phyloP scores from a whole-genome alignment of 1,139 yeast species.

The Kurtzmaniella quercitrusa region DNA sequence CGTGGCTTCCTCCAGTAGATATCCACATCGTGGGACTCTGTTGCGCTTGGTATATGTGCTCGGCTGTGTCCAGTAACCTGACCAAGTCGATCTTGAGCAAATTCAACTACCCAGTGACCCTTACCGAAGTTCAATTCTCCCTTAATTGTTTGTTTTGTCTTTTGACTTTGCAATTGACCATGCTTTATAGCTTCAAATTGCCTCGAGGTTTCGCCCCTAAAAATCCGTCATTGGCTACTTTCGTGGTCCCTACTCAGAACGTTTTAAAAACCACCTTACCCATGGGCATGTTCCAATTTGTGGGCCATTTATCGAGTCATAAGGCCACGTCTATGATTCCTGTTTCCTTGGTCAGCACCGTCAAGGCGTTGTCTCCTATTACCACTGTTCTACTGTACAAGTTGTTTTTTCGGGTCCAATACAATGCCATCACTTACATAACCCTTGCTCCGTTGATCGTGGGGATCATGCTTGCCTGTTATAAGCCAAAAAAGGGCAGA shows the following conservation, averaged over 20 bases:
- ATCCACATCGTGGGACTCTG: conserved; percentile 44
- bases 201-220: conserved; percentile 1
- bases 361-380: conserved; percentile 85
- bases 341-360: conserved; percentile 86
- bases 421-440: conserved; percentile 62
- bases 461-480: conserved; percentile 86
- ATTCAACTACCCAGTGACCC: conserved; percentile 75
- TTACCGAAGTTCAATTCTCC: conserved; percentile 80
- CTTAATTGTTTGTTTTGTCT: conserved; percentile 58
- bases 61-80: conserved; percentile 77
- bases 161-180: conserved; percentile 15
- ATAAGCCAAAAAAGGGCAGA: conserved; percentile 29
- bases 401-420: conserved; percentile 51
- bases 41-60: conserved; percentile 71
- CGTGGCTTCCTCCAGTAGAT: conserved; percentile 26
- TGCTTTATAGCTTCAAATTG: background rate
- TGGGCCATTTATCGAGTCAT: conserved; percentile 87
- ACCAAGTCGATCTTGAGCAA: conserved; percentile 68
- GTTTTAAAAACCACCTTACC: conserved; percentile 72
- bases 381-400: conserved; percentile 82
- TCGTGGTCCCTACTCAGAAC: conserved; percentile 50
- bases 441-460: conserved; percentile 71
- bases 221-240: conserved; percentile 17
- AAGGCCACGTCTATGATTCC: conserved; percentile 86
- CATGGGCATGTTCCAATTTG: conserved; percentile 88